Conservation (phyloP, 2,329 filamentous ascomycete species). For the Fusarium albosuccineum region DNA sequence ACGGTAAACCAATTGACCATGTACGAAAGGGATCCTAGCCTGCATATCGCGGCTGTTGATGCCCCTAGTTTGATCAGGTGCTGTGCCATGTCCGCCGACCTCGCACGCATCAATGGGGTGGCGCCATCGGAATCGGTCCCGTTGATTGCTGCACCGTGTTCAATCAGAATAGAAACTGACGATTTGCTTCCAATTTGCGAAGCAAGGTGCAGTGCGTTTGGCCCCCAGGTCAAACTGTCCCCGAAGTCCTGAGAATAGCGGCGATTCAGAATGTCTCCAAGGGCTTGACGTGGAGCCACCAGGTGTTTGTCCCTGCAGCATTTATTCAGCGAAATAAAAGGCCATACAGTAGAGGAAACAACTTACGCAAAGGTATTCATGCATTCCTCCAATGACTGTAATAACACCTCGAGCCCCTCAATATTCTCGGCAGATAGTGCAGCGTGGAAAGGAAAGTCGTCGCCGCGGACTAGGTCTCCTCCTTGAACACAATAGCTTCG, state of each 20-base stretch:
- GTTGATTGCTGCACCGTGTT: constrained; percentile 6
- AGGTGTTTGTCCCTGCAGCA: neutral
- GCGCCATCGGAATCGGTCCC: neutral
- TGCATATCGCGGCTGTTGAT: neutral
- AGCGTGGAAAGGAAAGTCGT: neutral
- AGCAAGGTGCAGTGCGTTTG: constrained; percentile 1
- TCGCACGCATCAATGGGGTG: neutral
- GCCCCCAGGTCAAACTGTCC: neutral
- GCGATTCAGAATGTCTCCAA: neutral
- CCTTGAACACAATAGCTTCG: neutral
- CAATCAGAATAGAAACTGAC: neutral
- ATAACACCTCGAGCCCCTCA: neutral
- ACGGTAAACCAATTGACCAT: neutral
- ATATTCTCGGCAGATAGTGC: neutral
- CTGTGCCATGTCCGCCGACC: neutral
- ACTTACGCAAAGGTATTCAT: neutral
- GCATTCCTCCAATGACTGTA: neutral
- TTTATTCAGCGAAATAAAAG: neutral
- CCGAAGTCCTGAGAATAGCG: too few relatives aligned
- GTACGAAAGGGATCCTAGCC: neutral
- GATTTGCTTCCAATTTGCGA: neutral
- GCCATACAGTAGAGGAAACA: neutral
- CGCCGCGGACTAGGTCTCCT: constrained; percentile 6
- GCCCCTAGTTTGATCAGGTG: neutral
- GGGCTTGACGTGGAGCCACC: neutral